A percentile compares a stretch with the other conserved stretches of the same genome.
These are phyloP conservation scores for Trypethelium eluteriae DNA, from an alignment of 495 filamentous ascomycete genomes.

Conservation along the genomic window DNA sequence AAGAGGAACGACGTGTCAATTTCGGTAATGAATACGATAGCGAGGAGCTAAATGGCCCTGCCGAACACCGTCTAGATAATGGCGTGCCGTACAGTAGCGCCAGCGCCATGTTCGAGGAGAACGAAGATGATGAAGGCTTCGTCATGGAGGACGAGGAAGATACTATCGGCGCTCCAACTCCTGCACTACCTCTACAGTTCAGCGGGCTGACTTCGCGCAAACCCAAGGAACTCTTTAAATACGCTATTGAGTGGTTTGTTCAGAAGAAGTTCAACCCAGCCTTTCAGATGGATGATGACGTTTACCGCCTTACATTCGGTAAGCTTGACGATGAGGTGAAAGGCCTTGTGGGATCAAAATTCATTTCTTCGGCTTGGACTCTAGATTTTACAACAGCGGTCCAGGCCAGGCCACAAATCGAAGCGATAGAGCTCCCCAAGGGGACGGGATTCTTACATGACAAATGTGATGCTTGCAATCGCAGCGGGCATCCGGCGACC, in stretches of 20 bases:
- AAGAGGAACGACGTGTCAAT: neutral
- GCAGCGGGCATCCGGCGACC: constrained; percentile 59
- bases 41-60: constrained; percentile 17
- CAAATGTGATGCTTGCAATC: constrained; percentile 71
- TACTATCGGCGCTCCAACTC: constrained; percentile 53
- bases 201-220: constrained; percentile 58
- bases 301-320: constrained; percentile 64
- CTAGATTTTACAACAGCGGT: constrained; percentile 56
- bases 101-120: constrained; percentile 33
- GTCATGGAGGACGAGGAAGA: constrained; percentile 54
- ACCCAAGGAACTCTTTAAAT: constrained; percentile 67
- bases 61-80: neutral
- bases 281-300: constrained; percentile 54
- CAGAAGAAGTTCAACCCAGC: constrained; percentile 68
- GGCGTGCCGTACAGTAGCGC: neutral
- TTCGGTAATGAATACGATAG: constrained; percentile 1
- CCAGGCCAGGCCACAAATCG: constrained; percentile 52
- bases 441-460: constrained; percentile 29
- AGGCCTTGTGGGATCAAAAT: constrained; percentile 61
- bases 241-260: constrained; percentile 77
- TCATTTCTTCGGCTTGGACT: constrained; percentile 67
- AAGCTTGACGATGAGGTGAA: constrained; percentile 68
- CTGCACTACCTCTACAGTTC: constrained; percentile 58
- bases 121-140: constrained; percentile 65
- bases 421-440: constrained; percentile 28